Evolutionary conservation across 78 protist genomes (phyloP).

Genomic region (Creolimax fragrantissima): DNA sequence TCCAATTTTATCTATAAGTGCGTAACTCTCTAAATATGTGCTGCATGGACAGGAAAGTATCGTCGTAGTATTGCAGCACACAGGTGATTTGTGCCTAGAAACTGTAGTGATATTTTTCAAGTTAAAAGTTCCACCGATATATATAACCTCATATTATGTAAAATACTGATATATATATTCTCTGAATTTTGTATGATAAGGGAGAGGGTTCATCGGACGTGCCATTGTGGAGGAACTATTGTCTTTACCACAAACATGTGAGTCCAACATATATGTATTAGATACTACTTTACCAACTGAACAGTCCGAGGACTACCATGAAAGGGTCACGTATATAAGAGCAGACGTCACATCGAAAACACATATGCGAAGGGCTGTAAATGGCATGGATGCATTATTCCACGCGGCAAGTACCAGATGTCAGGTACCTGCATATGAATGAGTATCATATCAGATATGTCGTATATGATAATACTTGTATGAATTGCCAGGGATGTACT

Average conservation of each 20-base stretch:
- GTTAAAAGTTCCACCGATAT: too few species aligned
- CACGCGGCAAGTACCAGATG: not conserved
- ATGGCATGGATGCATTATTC: not conserved
- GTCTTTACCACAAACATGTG: not conserved
- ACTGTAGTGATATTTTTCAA: too few species aligned
- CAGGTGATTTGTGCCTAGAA: too few species aligned
- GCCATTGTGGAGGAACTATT: not conserved
- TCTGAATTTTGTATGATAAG: not conserved
- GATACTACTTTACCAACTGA: not conserved
- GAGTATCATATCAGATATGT: not conserved
- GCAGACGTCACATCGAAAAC: not conserved
- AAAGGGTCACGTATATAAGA: not conserved
- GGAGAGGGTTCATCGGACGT: not conserved
- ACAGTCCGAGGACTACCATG: not conserved
- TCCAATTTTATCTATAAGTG: too few species aligned
- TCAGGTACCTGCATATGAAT: not conserved
- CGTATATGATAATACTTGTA: not conserved
- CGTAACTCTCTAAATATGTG: too few species aligned
- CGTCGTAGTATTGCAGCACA: too few species aligned
- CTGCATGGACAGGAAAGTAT: too few species aligned
- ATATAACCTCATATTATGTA: too few species aligned
- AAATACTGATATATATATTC: not conserved
- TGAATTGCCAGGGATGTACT: not conserved
- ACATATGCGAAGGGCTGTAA: not conserved
- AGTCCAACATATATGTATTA: not conserved